phyloP scores from a whole-genome alignment of 2,329 filamentous ascomycete species.

The Sporothrix inflata region DNA sequence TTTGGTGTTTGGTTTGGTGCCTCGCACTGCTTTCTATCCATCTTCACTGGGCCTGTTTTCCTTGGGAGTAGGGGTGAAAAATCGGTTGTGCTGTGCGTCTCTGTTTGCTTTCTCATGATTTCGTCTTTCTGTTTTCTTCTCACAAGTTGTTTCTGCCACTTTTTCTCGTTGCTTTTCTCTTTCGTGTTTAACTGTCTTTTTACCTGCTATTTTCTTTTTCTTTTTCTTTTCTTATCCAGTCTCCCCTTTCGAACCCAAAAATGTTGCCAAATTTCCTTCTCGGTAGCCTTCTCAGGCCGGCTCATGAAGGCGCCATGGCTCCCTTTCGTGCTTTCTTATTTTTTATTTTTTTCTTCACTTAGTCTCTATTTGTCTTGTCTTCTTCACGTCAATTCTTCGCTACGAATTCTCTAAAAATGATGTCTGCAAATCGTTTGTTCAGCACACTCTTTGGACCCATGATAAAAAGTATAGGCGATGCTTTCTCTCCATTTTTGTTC shows the following conservation, averaged over 20 bases:
- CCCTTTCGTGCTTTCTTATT: background rate
- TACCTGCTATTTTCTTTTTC: background rate
- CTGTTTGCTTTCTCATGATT: background rate
- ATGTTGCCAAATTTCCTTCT: background rate
- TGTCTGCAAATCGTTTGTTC: slow-evolving; percentile 5
- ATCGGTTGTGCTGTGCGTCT: background rate
- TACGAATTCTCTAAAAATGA: slow-evolving; percentile 9
- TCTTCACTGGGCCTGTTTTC: background rate
- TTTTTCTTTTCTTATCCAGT: background rate
- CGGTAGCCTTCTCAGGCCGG: background rate
- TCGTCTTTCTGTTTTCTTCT: background rate
- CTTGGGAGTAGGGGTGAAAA: slow-evolving; percentile 10
- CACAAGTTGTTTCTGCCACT: background rate
- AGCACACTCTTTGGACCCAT: background rate
- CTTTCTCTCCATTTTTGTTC: background rate
- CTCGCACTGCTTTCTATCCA: background rate
- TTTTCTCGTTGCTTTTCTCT: background rate
- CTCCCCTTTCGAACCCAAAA: background rate
- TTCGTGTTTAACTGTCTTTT: background rate
- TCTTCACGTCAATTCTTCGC: background rate
- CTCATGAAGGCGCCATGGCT: background rate
- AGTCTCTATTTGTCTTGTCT: background rate
- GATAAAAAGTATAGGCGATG: background rate
- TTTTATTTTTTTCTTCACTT: background rate
- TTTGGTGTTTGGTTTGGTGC: background rate